Evolutionary conservation across 768 basidiomycete species (phyloP), one percentile per base, ranked within the genome.

Genomic region (Roridomyces roridus): DNA sequence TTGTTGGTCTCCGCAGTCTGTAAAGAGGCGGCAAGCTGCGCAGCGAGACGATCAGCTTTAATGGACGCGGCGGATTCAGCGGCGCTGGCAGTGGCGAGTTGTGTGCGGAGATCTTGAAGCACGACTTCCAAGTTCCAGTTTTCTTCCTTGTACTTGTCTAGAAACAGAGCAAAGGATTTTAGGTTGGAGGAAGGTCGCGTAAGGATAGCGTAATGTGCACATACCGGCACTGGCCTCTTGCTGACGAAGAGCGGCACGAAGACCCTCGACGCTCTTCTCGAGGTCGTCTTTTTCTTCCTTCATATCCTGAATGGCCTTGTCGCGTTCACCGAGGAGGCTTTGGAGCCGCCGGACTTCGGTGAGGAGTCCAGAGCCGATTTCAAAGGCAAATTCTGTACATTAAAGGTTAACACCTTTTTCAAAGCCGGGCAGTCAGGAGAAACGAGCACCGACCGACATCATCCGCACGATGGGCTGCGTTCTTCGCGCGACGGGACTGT

Each of bases 111-210:
- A 56, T 97, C 95, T 70, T 98, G 96, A 25, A 94, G 77, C 15
- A 85, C 84, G 45, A 98, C 94, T 77, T 98, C 96, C 54, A 98
- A 86, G 68, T 98, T 96, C 97, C 97, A 98, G 71, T 97, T 98
- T 74, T 96, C 94, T 75, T 98, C 96, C 75, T 94, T 94, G 85
- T 87, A 96, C 61, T 94, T 94, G 71, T 98, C 96, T 89, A 67
- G 25, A 45, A 52, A 49, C 45, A 51, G 43, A 43, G 35, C 37
- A 46, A 45, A 51, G 41, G 10, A 24, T n/a, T 20, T 46, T 36
- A n/a, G 15, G 18, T 56, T 23, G 23, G 29, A 60, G 24, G 2
- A n/a, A 51, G 36, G 25, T 51, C 10, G 44, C 20, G 26, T 28
- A 24, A 60, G 46, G 44, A 37, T 57, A 29, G 41, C 50, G 34